Evolutionary conservation across 2,329 filamentous ascomycete genomes (phyloP), one percentile per base, ranked within the genome.

Genomic region (Hymenoscyphus infarciens): DNA sequence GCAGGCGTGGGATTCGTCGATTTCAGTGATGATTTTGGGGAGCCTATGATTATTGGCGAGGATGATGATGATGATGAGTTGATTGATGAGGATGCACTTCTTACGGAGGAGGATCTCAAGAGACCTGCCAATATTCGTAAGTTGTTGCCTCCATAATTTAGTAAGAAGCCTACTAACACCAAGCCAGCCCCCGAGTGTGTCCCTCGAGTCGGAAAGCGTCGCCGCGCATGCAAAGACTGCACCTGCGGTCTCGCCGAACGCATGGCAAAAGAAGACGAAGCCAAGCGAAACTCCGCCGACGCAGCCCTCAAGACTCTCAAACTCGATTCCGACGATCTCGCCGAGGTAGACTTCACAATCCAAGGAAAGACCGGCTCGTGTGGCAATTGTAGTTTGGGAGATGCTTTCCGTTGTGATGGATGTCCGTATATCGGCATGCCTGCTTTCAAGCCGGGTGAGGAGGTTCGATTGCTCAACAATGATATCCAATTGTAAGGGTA

Each of bases 211-310:
- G 92, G 91, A 63, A 96, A 96, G 80, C 88, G 94, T 70, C 89
- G 94, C 61, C 88, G 93, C 66, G 92, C 95, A 63, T 99, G 95
- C 82, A 98, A 99, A 79, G 95, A 99, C 80, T 99, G 95, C 81
- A 94, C 91, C 8, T 99, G 95, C 74, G 95, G 95, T 58, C 86
- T 99, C 29, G 92, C 93, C 27, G 86, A 95, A 75, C 87, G 89
- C 65, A 78, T 98, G 58, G 90, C 92, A 70, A 88, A 88, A n/a
- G 92, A 98, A 79, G 95, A 98, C 76, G 81, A 81, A 53, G 82
- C 82, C 7, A 87, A 86, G 72, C 83, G 91, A 62, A 78, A 79
- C 7, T 79, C 82, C 25, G 89, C 90, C 35, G 88, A 92, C 72
- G 78, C 78, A 15, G 76, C 79, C 52, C 81, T 91, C 56, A 85